Conservation (phyloP, 257 asterid genomes). For the Solanum chiquidenum region DNA sequence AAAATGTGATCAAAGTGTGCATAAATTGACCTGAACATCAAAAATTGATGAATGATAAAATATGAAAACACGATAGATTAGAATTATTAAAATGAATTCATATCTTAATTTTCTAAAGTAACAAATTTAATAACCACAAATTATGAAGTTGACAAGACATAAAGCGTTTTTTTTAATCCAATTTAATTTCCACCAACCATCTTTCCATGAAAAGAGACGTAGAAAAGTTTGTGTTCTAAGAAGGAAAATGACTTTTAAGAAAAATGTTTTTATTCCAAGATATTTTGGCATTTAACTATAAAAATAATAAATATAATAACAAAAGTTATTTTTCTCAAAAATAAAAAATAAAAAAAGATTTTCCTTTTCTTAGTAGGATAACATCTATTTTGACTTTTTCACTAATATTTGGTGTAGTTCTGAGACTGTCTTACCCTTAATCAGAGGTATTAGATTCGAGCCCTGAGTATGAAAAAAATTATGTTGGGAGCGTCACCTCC, state of each 20-base stretch:
- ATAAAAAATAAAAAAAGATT: not conserved
- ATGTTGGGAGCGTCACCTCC: accelerated
- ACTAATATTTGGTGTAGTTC: not conserved
- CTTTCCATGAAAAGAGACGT: not conserved
- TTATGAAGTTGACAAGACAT: not conserved
- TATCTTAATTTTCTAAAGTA: not conserved
- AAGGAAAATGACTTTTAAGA: not conserved
- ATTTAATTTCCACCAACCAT: not conserved
- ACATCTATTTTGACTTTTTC: not conserved
- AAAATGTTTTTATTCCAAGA: not conserved
- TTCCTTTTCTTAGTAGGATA: not conserved
- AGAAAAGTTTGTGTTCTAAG: not conserved
- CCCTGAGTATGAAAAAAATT: too few relatives aligned
- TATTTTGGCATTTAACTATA: not conserved
- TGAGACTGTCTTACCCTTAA: accelerated
- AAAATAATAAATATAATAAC: not conserved
- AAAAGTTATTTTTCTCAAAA: not conserved
- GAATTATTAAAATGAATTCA: not conserved
- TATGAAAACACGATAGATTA: not conserved
- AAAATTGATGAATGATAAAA: not conserved
- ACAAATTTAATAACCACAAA: not conserved
- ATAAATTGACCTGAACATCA: too few relatives aligned
- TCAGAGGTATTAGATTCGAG: accelerated
- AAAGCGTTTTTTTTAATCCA: not conserved
- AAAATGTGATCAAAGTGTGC: not conserved